These are phyloP conservation scores for Knufia fluminis DNA, from an alignment of 2,329 filamentous ascomycete species.

Conservation along the genomic window DNA sequence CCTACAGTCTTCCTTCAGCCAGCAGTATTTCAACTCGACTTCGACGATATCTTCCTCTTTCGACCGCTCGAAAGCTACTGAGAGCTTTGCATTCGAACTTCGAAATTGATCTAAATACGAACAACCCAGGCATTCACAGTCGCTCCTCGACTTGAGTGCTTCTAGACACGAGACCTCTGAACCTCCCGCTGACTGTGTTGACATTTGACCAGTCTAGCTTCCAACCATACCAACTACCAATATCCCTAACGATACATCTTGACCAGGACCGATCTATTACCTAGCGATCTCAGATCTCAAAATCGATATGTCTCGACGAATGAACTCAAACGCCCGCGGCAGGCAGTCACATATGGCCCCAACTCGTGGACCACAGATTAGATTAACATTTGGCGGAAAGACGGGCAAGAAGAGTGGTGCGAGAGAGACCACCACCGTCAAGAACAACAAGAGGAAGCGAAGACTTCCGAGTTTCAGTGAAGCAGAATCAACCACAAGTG, in stretches of 20 bases:
- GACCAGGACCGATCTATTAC: neutral
- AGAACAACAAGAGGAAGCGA: constrained; percentile 3
- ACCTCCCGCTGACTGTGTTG: constrained; percentile 1
- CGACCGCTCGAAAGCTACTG: constrained; percentile 26
- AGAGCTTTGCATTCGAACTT: constrained; percentile 36
- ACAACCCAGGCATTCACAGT: constrained; percentile 27
- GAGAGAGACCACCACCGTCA: constrained; percentile 10
- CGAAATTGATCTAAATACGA: constrained; percentile 51
- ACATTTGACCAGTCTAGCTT: constrained; percentile 18
- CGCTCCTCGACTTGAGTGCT: constrained; percentile 21
- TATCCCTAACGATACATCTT: neutral
- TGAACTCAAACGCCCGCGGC: constrained; percentile 16
- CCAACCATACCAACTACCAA: constrained; percentile 10
- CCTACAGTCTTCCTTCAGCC: constrained; percentile 70
- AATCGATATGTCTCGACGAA: constrained; percentile 17
- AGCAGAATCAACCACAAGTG: constrained; percentile 8
- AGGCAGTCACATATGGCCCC: constrained; percentile 17
- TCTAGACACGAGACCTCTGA: neutral
- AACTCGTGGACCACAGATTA: constrained; percentile 1
- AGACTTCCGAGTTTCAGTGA: constrained; percentile 4
- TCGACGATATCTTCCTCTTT: constrained; percentile 46
- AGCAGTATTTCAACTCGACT: constrained; percentile 54
- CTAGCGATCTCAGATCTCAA: neutral
- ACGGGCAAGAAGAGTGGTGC: constrained; percentile 8
- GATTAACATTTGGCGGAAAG: constrained; percentile 7